Evolutionary conservation across 805 yeast genomes (phyloP), one percentile per base, ranked within the genome.

Genomic region (Wickerhamomyces chambardii): DNA sequence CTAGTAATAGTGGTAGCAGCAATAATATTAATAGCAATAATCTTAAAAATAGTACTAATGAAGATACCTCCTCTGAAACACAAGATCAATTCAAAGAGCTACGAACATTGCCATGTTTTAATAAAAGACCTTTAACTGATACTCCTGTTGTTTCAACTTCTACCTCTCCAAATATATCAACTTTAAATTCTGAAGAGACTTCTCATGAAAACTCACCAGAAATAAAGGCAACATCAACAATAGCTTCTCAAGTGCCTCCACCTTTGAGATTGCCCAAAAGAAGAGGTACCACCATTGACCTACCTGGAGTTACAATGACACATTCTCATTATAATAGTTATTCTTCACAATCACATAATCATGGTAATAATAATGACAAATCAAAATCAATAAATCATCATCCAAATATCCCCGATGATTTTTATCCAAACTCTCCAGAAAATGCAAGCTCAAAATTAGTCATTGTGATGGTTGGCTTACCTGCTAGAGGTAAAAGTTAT

Each of bases 391-490:
- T n/a, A n/a, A n/a, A n/a, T n/a, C n/a, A n/a, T n/a, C n/a, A n/a
- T n/a, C n/a, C n/a, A n/a, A n/a, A n/a, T 0, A 92, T 95, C 1
- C 75, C 77, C 1, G 64, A 70, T 16, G 56, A 55, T 27, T 28
- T 34, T 24, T 21, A 28, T 4, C 43, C 38, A 15, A 25, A 6
- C 8, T 17, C 67, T 47, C 45, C 63, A 34, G 96, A 86, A 50
- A 78, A 83, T 5, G 90, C 86, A 1, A 24, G 27, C 12, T 75
- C 87, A 12, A 83, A 86, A 51, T 68, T 90, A 35, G 95, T 90
- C 14, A 85, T 90, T 39, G 94, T 92, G 15, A 90, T 90, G 97
- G 96, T 90, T 14, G 98, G 98, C 0, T 57, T 82, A 12, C 97
- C 97, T 0, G 97, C 97, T 0, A 67, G 97, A 36, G 98, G 98